Percentiles rank a stretch among this genome's conserved stretches.
Conservation (phyloP, 345 rosid species). For the Melaleuca alternifolia region DNA sequence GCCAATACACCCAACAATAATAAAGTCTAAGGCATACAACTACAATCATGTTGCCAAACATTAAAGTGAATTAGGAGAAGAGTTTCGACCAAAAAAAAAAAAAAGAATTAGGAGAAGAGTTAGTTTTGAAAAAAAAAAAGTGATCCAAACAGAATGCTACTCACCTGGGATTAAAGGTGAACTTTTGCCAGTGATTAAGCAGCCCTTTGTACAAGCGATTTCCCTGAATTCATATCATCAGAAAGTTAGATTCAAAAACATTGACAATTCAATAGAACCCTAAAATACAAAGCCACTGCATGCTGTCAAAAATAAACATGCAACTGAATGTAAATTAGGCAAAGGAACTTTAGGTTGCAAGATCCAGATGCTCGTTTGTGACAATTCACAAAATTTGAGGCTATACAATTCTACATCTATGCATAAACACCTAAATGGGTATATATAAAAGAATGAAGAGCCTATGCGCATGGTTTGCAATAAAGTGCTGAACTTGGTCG, state of each 20-base stretch:
- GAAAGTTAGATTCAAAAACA: background rate
- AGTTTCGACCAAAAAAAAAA: no score
- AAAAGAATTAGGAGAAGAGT: background rate
- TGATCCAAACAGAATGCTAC: background rate
- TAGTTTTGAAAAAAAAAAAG: background rate
- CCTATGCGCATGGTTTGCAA: background rate
- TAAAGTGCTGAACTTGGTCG: background rate
- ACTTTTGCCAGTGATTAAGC: constrained; percentile 92
- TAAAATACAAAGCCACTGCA: background rate
- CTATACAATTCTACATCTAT: background rate
- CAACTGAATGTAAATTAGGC: background rate
- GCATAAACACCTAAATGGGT: background rate
- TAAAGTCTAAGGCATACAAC: background rate
- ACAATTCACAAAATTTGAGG: background rate
- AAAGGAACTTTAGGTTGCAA: background rate
- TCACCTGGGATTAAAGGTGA: constrained; percentile 95
- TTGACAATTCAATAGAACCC: background rate
- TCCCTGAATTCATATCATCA: constrained; percentile 38
- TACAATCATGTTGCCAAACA: background rate
- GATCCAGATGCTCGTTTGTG: background rate
- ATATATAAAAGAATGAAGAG: background rate
- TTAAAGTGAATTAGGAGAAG: background rate
- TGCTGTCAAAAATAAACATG: background rate
- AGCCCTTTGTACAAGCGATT: constrained; percentile 76
- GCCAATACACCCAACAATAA: background rate